Base-by-base conservation (phyloP, 495 filamentous ascomycete genomes). In the Penicillium herquei region DNA sequence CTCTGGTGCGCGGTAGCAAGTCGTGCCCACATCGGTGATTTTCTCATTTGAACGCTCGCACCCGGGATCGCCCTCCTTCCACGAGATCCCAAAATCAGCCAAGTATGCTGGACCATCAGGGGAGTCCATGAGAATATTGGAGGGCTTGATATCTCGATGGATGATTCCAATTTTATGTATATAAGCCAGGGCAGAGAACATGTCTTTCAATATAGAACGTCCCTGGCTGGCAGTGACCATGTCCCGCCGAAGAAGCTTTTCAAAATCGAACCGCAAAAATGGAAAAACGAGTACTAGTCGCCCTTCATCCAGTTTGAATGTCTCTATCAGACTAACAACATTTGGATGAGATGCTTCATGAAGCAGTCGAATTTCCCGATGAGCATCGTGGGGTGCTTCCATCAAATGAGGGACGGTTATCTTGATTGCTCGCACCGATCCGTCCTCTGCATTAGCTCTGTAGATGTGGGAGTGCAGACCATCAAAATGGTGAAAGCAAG, bases 141-240 rank as follows among this genome's bases (percentile, higher is more conserved):
- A 87, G 7, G 94, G 92, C 66, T 98, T 98, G 65, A 98, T 78
- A 64, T 98, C 94, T 31, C 94, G 85, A 69, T 98, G 94, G 59
- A 98, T 87, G 49, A 98, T 90, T 7, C 81, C 84, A 12, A 82
- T 70, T 9, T 68, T 55, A 70, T 98, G 95, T 26, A 95, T 67
- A 63, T 89, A 81, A 5, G 69, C 69, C 9, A 98, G 81, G 7
- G 85, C 95, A 13, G 70, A 68, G 70, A 97, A 91, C 54, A 96
- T 61, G 61, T 89, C 84, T 9, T 63, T 68, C 57, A 95, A 81
- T 59, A 80, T 73, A 9, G 68, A 70, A 39, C 66, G 75, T 14
- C 74, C 75, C 45, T 81, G 72, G 7, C 60, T 30, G 3, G 67
- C 67, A 13, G 82, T 70, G 6, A 87, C 60, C 40, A 71, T 58